Percentiles rank a stretch among this genome's conserved stretches.
These are phyloP conservation scores for Albatrellus sp. DNA, from an alignment of 1,284 basidiomycete species.

Conservation along the genomic window DNA sequence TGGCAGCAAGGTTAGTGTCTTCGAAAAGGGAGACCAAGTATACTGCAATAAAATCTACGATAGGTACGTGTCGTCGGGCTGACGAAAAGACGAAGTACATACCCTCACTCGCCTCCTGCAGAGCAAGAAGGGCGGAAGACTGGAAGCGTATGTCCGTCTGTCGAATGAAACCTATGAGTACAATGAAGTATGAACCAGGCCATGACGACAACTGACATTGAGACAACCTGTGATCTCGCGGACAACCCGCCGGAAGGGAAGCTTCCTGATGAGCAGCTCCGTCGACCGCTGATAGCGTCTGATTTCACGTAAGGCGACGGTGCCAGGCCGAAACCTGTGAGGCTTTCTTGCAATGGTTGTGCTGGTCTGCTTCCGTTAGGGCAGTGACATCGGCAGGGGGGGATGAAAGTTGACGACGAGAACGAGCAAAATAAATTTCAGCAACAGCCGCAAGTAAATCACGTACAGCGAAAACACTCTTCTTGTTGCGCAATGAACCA, in stretches of 20 bases:
- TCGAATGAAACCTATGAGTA: neutral
- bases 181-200: too few species aligned
- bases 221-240: too few species aligned
- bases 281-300: conserved; percentile 90
- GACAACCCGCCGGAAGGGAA: conserved; percentile 90
- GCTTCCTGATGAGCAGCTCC: conserved; percentile 74
- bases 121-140: conserved; percentile 45
- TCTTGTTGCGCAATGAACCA: too few species aligned
- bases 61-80: neutral
- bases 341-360: too few species aligned
- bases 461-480: too few species aligned
- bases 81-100: neutral
- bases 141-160: conserved; percentile 46
- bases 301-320: conserved; percentile 83
- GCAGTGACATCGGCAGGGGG: too few species aligned
- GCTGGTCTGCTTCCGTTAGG: too few species aligned
- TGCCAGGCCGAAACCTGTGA: conserved; percentile 85
- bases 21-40: conserved; percentile 55
- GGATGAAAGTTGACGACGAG: too few species aligned
- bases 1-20: conserved; percentile 26
- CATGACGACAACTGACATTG: too few species aligned
- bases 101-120: conserved; percentile 45
- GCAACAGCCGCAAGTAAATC: too few species aligned
- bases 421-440: too few species aligned
- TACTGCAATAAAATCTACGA: conserved; percentile 15